phyloP scores from a whole-genome alignment of 225 moss, liverwort and hornwort species.

The Pleurozium schreberi region DNA sequence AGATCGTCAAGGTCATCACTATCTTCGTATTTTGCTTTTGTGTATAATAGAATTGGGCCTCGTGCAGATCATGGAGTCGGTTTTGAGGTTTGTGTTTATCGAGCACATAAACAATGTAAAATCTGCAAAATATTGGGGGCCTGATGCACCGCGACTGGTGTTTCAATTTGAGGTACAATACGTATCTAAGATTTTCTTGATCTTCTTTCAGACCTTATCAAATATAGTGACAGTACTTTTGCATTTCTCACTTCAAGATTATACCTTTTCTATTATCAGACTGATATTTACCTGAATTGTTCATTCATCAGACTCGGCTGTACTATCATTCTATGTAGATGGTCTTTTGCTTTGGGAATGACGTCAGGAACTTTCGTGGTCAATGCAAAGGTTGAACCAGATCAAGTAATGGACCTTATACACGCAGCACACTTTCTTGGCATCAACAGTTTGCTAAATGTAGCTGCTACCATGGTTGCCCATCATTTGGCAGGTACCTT shows the following conservation, averaged over 20 bases:
- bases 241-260: background rate
- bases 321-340: background rate
- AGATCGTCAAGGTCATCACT: background rate
- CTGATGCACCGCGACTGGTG: conserved; percentile 60
- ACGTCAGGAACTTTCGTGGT: conserved; percentile 3
- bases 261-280: background rate
- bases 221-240: background rate
- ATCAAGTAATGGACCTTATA: conserved; percentile 76
- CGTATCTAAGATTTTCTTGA: background rate
- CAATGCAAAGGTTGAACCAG: conserved; percentile 55
- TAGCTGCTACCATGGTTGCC: conserved; percentile 78
- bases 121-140: conserved; percentile 68
- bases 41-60: background rate
- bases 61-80: conserved; percentile 71
- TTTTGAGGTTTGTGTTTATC: conserved; percentile 67
- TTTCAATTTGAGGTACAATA: conserved; percentile 77
- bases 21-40: background rate
- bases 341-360: background rate
- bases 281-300: background rate
- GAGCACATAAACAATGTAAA: conserved; percentile 69
- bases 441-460: conserved; percentile 54
- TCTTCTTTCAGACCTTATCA: background rate
- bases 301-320: background rate
- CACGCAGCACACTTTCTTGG: conserved; percentile 79
- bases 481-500: conserved; percentile 60